Conservation (phyloP, 1,284 basidiomycete genomes). For the Leccinum pachyderme region DNA sequence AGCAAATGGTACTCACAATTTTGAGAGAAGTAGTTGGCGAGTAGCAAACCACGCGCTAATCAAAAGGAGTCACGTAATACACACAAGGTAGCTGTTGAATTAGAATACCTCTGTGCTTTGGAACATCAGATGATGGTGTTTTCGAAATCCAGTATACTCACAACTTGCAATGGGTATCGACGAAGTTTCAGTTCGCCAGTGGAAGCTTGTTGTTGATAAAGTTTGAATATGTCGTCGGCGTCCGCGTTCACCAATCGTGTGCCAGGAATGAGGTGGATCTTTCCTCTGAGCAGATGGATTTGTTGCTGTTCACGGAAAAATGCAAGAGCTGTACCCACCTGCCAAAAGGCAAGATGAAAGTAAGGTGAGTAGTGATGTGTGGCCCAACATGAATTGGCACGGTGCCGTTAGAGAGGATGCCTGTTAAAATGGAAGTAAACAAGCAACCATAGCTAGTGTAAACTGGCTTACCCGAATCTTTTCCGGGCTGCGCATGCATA, state of each 20-base stretch:
- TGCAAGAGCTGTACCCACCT: constrained; percentile 35
- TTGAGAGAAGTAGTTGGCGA: constrained; percentile 81
- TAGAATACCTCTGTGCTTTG: constrained; percentile 60
- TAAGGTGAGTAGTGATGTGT: constrained; percentile 32
- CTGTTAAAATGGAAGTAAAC: constrained; percentile 22
- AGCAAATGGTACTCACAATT: constrained; percentile 52
- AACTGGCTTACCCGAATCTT: constrained; percentile 26
- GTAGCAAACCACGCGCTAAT: constrained; percentile 60
- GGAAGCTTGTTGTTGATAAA: constrained; percentile 64
- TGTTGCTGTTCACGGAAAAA: background rate
- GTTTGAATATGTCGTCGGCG: constrained; percentile 54
- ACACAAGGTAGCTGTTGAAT: background rate
- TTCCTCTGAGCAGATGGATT: constrained; percentile 44
- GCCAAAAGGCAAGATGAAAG: constrained; percentile 47
- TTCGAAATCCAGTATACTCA: constrained; percentile 26
- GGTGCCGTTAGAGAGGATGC: constrained; percentile 29
- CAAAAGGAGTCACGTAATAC: constrained; percentile 5
- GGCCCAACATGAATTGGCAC: constrained; percentile 30
- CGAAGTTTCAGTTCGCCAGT: constrained; percentile 56
- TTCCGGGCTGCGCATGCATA: constrained; percentile 31
- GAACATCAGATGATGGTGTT: constrained; percentile 11
- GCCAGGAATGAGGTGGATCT: constrained; percentile 58
- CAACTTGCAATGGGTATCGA: constrained; percentile 65
- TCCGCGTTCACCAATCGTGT: constrained; percentile 38
- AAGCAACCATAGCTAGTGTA: background rate